Conservation (phyloP, 2,329 filamentous ascomycete species). For the Aspergillus quadricinctus region DNA sequence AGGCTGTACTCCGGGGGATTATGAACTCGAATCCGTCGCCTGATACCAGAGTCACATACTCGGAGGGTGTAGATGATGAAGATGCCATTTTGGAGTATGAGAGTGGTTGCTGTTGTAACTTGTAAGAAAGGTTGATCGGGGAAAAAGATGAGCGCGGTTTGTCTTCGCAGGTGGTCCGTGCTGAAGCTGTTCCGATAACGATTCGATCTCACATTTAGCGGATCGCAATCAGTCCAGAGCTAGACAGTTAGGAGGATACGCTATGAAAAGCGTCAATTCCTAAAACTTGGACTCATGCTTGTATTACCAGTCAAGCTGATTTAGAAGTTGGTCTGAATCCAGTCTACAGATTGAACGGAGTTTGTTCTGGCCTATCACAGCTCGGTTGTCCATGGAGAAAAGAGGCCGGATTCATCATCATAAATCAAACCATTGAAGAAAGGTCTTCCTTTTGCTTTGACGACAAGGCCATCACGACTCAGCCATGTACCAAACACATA, state of each 20-base stretch:
- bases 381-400: not conserved
- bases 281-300: not conserved
- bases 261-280: not conserved
- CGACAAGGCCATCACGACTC: not conserved
- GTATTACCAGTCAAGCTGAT: not conserved
- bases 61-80: constrained; percentile 26
- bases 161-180: constrained; percentile 21
- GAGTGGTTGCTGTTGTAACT: constrained; percentile 2
- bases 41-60: constrained; percentile 62
- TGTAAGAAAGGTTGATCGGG: not conserved
- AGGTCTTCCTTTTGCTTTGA: not conserved
- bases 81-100: constrained; percentile 11
- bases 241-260: not conserved
- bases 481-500: not conserved
- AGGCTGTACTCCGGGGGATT: constrained; percentile 57
- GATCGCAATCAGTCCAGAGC: not conserved
- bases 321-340: not conserved
- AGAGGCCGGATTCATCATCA: not conserved
- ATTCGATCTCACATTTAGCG: not conserved
- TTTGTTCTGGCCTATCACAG: not conserved
- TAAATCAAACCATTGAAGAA: not conserved
- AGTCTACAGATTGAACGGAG: not conserved
- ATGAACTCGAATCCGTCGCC: constrained; percentile 63
- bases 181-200: constrained; percentile 19
- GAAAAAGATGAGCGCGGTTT: not conserved